Conservation (phyloP, 2,329 filamentous ascomycete species). For the Fonsecaea multimorphosa region DNA sequence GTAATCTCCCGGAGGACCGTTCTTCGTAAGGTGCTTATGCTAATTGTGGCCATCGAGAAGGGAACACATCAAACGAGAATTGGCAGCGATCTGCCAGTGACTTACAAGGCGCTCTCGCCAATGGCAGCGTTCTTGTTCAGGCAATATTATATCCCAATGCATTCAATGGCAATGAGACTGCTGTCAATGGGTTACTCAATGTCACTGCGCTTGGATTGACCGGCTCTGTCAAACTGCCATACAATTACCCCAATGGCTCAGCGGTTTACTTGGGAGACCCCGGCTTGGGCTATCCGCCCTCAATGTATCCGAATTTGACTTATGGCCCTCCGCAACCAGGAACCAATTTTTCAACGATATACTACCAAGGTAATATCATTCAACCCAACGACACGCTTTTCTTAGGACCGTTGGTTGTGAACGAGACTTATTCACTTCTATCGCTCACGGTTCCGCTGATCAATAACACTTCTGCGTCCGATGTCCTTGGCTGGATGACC, state of each 20-base stretch:
- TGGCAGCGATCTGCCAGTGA: conserved; percentile 70
- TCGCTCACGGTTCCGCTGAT: conserved; percentile 83
- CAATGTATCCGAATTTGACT: conserved; percentile 79
- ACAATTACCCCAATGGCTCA: conserved; percentile 63
- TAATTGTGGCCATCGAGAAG: conserved; percentile 37
- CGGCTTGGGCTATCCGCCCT: conserved; percentile 70
- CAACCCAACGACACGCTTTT: conserved; percentile 65
- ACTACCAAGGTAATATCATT: conserved; percentile 47
- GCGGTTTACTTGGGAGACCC: conserved; percentile 66
- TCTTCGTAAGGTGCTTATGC: not conserved
- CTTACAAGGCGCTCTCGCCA: conserved; percentile 70
- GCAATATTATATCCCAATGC: conserved; percentile 75
- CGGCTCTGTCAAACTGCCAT: conserved; percentile 65
- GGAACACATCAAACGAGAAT: conserved; percentile 63
- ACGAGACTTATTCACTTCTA: conserved; percentile 74
- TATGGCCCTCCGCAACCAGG: conserved; percentile 52
- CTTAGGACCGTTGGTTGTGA: conserved; percentile 75
- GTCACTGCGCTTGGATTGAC: conserved; percentile 61
- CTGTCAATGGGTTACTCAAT: conserved; percentile 63
- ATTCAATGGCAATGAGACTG: conserved; percentile 57
- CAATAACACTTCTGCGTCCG: conserved; percentile 67
- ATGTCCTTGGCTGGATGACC: conserved; percentile 83
- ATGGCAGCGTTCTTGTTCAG: conserved; percentile 69
- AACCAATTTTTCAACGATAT: conserved; percentile 46
- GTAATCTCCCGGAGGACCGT: conserved; percentile 24